Evolutionary conservation across 805 yeast genomes (phyloP).

Genomic region (Wickerhamomyces bovis): DNA sequence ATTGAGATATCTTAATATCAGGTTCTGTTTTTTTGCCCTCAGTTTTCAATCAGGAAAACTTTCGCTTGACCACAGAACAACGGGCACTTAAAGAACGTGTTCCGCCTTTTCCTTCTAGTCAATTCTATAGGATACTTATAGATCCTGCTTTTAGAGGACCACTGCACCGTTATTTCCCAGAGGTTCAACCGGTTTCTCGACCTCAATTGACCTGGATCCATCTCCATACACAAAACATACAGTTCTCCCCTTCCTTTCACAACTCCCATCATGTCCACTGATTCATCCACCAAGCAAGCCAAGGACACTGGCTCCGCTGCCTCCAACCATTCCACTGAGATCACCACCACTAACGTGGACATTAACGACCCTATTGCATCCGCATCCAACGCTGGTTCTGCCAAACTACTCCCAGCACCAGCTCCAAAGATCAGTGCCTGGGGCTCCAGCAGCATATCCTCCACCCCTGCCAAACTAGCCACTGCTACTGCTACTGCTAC

Average conservation of each 20-base stretch:
- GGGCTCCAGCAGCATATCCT: slow-evolving; percentile 13
- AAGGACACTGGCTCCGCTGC: neutral
- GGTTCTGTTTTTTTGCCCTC: neutral
- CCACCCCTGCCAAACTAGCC: slow-evolving; percentile 1
- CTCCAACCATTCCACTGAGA: slow-evolving; percentile 2
- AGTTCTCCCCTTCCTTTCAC: neutral
- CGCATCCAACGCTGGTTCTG: slow-evolving; percentile 9
- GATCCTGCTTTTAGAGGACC: too few species aligned
- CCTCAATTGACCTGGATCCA: neutral
- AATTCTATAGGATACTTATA: too few species aligned
- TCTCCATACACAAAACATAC: neutral
- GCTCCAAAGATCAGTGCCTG: slow-evolving; percentile 23
- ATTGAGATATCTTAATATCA: neutral
- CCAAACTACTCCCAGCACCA: slow-evolving; percentile 24
- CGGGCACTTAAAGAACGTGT: too few species aligned
- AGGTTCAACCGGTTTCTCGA: neutral
- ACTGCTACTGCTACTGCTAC: neutral
- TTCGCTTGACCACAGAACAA: neutral
- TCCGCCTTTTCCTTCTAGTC: too few species aligned
- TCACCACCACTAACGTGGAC: neutral
- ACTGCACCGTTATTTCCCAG: too few species aligned
- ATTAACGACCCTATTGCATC: neutral
- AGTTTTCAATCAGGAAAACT: neutral
- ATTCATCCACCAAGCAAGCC: neutral
- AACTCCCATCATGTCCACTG: neutral